Evolutionary conservation across 2,329 filamentous ascomycete species (phyloP).

Genomic region (Ascocoryne sarcoides): DNA sequence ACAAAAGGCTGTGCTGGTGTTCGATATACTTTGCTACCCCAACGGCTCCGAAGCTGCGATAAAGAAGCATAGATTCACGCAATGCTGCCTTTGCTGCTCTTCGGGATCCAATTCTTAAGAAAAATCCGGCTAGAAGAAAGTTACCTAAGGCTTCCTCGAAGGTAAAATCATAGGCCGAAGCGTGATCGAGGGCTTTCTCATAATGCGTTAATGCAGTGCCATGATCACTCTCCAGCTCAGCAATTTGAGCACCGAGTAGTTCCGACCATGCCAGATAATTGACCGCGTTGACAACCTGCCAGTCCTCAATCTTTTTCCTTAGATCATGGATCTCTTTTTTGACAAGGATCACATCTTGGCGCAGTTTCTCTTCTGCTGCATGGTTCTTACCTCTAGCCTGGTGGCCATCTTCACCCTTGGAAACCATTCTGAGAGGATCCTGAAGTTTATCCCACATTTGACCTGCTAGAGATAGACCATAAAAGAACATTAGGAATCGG

Average conservation of each 20-base stretch:
- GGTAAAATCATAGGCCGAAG: constrained; percentile 54
- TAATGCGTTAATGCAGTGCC: constrained; percentile 54
- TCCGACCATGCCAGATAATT: constrained; percentile 66
- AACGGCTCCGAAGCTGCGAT: constrained; percentile 57
- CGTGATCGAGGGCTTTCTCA: constrained; percentile 64
- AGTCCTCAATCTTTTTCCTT: constrained; percentile 53
- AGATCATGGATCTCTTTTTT: constrained; percentile 42
- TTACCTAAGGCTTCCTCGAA: constrained; percentile 68
- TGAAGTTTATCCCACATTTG: constrained; percentile 31
- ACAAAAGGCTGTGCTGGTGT: constrained; percentile 56
- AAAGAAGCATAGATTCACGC: constrained; percentile 58
- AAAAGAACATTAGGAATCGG: constrained; percentile 48
- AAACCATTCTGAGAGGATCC: constrained; percentile 18
- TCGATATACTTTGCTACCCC: constrained; percentile 62
- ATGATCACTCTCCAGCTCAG: constrained; percentile 50
- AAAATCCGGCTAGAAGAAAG: constrained; percentile 65
- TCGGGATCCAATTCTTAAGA: constrained; percentile 55
- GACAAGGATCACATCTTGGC: constrained; percentile 33
- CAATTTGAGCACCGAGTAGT: constrained; percentile 58
- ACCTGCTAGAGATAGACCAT: constrained; percentile 49
- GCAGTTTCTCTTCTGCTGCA: constrained; percentile 7
- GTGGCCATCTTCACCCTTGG: constrained; percentile 1
- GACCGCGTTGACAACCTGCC: constrained; percentile 54
- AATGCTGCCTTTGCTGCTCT: constrained; percentile 62
- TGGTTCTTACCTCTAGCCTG: too few relatives aligned